Conservation (phyloP, 2,329 filamentous ascomycete species). For the Penicillium frequentans region DNA sequence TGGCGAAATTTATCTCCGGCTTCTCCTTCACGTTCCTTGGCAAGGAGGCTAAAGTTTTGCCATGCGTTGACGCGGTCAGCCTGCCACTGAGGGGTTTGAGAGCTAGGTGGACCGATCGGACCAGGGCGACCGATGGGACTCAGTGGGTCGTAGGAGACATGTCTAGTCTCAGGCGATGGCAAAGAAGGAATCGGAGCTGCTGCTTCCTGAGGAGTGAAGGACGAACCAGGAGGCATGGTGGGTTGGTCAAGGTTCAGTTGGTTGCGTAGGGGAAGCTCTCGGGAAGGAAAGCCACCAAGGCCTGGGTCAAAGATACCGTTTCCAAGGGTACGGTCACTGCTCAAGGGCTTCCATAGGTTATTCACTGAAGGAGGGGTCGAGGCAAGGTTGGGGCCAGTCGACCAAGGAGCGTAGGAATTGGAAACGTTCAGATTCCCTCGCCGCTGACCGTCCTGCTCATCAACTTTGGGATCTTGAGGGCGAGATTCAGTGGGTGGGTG, state of each 20-base stretch:
- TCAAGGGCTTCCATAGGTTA: conserved; percentile 61
- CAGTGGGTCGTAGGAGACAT: conserved; percentile 38
- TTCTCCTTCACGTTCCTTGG: conserved; percentile 42
- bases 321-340: conserved; percentile 58
- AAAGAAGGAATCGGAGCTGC: conserved; percentile 34
- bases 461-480: conserved; percentile 28
- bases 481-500: conserved; percentile 21
- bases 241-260: conserved; percentile 42
- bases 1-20: conserved; percentile 42
- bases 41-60: conserved; percentile 45
- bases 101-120: conserved; percentile 48
- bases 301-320: conserved; percentile 63
- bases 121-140: conserved; percentile 44
- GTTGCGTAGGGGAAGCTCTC: conserved; percentile 43
- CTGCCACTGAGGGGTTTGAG: conserved; percentile 34
- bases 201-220: conserved; percentile 36
- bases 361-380: conserved; percentile 35
- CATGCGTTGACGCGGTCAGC: conserved; percentile 40
- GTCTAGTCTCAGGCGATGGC: conserved; percentile 41
- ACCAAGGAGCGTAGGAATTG: conserved; percentile 40
- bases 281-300: conserved; percentile 50
- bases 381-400: conserved; percentile 35
- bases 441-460: conserved; percentile 39
- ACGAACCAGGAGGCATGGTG: conserved; percentile 32
- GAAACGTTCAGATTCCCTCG: conserved; percentile 38